Base-by-base conservation (phyloP, 257 asterid genomes). In the Agastache rugosa region DNA sequence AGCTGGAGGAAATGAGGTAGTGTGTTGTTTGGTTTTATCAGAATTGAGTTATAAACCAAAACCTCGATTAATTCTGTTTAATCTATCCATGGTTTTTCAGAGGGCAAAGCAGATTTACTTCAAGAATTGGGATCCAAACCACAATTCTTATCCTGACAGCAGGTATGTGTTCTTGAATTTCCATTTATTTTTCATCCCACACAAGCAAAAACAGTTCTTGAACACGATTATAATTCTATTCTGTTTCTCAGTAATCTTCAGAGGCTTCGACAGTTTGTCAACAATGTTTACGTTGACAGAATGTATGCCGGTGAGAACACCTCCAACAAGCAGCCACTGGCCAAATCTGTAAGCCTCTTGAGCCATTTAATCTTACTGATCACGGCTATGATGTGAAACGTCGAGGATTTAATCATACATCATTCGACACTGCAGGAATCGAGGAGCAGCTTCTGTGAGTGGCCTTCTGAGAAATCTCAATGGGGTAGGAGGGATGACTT, bases 1-100 rank as follows among this genome's bases (percentile, higher is more conserved):
- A 84, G 90, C 90, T 5, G 96, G 96, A 15, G 99, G 99, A 48
- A 94, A 94, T 82, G 96, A 89, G 96, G 99, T 92, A 29, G 39
- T 31, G 37, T 31, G 37, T 31, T 2, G 37, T 31, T 31, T 31
- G 37, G 37, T 31, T 31, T 31, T 3, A 31, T 31, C 7, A 31
- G 37, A 31, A 31, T 31, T 31, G 5, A 5, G 37, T 31, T 31
- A 31, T 5, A 31, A 31, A 5, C 6, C 37, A 5, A 31, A 2
- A 14, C 42, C 67, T 78, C 37, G 22, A 54, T 78, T 59, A 39
- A 42, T 19, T 31, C 58, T 59, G 47, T 61, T n/a, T 0, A 16
- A 67, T 20, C 25, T 1, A 14, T 58, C 37, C 45, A 3, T 77
- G 62, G 20, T 62, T 76, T 76, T 23, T 22, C 82, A 94, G 99